Percentiles rank a stretch among this genome's conserved stretches.
Evolutionary conservation across 169 alveolate genomes (phyloP).

Genomic region (Cryptosporidium baileyi): DNA sequence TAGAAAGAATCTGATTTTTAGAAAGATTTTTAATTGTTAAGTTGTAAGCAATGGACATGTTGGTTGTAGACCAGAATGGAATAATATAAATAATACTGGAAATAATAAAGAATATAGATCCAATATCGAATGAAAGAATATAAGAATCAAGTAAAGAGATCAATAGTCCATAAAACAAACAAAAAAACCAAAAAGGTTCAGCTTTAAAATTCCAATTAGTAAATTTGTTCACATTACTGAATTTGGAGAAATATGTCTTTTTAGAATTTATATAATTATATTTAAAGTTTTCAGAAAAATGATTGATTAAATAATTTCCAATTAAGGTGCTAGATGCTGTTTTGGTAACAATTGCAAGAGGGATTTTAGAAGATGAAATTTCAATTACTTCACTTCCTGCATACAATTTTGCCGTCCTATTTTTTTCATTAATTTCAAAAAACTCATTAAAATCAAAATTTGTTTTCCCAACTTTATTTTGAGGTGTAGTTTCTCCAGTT

Average conservation of each 20-base stretch:
- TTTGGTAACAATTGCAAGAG: slow-evolving; percentile 26
- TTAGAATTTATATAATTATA: background rate
- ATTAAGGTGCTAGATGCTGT: slow-evolving; percentile 32
- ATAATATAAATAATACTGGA: slow-evolving; percentile 21
- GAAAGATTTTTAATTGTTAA: background rate
- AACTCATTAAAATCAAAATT: background rate
- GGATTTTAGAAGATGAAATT: background rate
- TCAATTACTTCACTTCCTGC: slow-evolving; percentile 48
- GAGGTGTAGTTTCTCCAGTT: slow-evolving; percentile 82
- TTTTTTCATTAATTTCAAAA: background rate
- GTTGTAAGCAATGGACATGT: slow-evolving; percentile 7
- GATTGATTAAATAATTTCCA: background rate
- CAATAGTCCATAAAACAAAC: slow-evolving; percentile 22
- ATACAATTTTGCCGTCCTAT: background rate
- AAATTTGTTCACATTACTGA: no score
- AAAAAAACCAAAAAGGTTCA: slow-evolving; percentile 31
- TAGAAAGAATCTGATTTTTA: background rate
- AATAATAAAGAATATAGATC: slow-evolving; percentile 34
- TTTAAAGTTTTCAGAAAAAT: no score
- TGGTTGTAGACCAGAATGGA: slow-evolving; percentile 51
- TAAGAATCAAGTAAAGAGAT: slow-evolving; percentile 17
- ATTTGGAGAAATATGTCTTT: no score
- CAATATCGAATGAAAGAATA: slow-evolving; percentile 29
- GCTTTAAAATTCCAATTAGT: slow-evolving; percentile 29
- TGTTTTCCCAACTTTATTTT: background rate